Base-by-base conservation (phyloP, 208 protist genomes). In the Acanthamoeba culbertsoni region DNA sequence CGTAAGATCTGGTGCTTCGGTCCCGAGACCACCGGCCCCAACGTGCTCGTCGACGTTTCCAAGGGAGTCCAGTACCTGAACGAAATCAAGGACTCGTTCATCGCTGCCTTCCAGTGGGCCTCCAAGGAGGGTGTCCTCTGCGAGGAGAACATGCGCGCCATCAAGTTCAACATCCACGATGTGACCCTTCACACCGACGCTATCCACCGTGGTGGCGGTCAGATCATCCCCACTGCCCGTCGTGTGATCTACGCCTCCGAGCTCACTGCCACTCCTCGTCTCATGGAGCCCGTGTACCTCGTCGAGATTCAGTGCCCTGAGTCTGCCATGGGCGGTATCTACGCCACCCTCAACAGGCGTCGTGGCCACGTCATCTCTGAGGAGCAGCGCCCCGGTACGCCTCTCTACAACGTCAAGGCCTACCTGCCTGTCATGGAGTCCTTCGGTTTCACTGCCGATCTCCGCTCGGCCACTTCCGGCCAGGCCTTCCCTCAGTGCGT, bases 1-100 rank as follows among this genome's bases (percentile, higher is more conserved):
- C 97, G 98, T 51, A 99, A 99, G 96, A 99, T 99, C 95, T 99
- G 99, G 99, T 98, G 97, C 93, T 99, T 99, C 82, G 99, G 99
- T 86, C 99, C 99, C 40, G 98, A 99, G 94, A 97, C 94, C 68
- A 97, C 93, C 82, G 99, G 98, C 84, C 97, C 98, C 91, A 99
- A 99, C 97, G 48, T 99, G 6, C 88, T 99, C 18, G 97, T 99
- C 90, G 99, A 99, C 96, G 92, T 95, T 57, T 99, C 99, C 65
- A 99, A 99, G 96, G 99, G 97, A 94, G 97, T 98, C n/a, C 98
- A 99, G 97, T 99, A 99, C 97, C 97, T 99, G 94, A 97, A 98
- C 92, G 99, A 99, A 97, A 98, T 99, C 97, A 99, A 99, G 96
- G 99, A 99, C 92, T 99, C 97, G 10, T 95, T 99, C 91, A 96